Evolutionary conservation across 805 yeast species (phyloP).

Genomic region (Ogataea paradorogensis): DNA sequence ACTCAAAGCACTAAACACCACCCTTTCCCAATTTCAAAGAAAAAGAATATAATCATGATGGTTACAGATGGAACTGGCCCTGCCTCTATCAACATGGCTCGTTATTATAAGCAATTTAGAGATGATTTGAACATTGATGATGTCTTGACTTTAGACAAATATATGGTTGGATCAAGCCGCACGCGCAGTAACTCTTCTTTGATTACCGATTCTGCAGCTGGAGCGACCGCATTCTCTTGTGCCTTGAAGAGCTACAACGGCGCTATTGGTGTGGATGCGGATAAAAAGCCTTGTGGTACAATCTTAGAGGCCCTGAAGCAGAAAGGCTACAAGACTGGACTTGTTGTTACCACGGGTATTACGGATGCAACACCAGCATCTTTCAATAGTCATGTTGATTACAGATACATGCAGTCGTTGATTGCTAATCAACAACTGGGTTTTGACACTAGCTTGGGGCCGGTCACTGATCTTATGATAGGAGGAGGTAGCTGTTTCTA

Average conservation of each 20-base stretch:
- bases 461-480: slow-evolving; percentile 75
- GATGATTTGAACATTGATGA: slow-evolving; percentile 54
- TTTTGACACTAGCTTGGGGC: slow-evolving; percentile 66
- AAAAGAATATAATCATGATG: slow-evolving; percentile 79
- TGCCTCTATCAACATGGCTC: slow-evolving; percentile 73
- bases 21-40: slow-evolving; percentile 22
- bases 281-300: slow-evolving; percentile 78
- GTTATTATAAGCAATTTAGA: slow-evolving; percentile 67
- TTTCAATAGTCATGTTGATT: slow-evolving; percentile 75
- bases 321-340: slow-evolving; percentile 77
- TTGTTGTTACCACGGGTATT: slow-evolving; percentile 88
- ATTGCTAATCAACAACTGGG: slow-evolving; percentile 90
- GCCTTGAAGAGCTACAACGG: slow-evolving; percentile 83
- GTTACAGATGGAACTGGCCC: slow-evolving; percentile 98
- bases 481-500: slow-evolving; percentile 93
- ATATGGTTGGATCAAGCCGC: slow-evolving; percentile 78
- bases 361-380: slow-evolving; percentile 97
- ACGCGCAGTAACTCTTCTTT: slow-evolving; percentile 75
- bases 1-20: not conserved
- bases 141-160: slow-evolving; percentile 59
- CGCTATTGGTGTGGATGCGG: slow-evolving; percentile 81
- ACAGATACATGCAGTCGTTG: slow-evolving; percentile 73
- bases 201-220: slow-evolving; percentile 95
- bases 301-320: slow-evolving; percentile 83
- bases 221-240: slow-evolving; percentile 92